A percentile compares a stretch with the other conserved stretches of the same genome.
These are phyloP conservation scores for Fusarium hainanense DNA, from an alignment of 2,329 filamentous ascomycete species.

Conservation along the genomic window DNA sequence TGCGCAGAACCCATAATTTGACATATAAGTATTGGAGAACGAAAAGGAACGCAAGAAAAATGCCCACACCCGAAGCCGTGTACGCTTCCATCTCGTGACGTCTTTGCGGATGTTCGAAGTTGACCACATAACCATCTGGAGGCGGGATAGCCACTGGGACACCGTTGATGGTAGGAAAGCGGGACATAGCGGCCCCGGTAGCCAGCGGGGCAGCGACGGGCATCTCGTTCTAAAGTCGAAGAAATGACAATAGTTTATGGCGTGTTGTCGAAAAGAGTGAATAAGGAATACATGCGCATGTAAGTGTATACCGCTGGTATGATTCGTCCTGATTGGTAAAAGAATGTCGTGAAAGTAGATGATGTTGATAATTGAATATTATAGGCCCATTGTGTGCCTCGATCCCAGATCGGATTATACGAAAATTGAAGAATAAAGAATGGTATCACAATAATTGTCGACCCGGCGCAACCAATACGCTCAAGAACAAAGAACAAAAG, in stretches of 20 bases:
- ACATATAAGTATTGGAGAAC: conserved; percentile 43
- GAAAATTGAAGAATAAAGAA: background rate
- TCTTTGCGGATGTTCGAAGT: conserved; percentile 50
- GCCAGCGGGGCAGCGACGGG: background rate
- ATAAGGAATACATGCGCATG: no score
- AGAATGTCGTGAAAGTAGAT: background rate
- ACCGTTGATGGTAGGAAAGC: conserved; percentile 34
- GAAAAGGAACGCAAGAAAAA: conserved; percentile 37
- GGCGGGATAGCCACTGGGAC: conserved; percentile 37
- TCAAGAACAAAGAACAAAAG: background rate
- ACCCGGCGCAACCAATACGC: background rate
- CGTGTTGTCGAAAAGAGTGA: background rate
- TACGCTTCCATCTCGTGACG: conserved; percentile 39
- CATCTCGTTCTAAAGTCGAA: background rate
- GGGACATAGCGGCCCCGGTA: conserved; percentile 10
- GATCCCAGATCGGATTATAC: conserved; percentile 5
- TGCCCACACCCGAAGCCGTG: conserved; percentile 33
- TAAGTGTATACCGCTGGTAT: background rate
- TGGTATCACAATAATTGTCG: background rate
- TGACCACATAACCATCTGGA: conserved; percentile 48
- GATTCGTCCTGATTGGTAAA: background rate
- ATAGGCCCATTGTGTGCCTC: background rate
- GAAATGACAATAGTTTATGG: background rate
- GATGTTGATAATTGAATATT: background rate
- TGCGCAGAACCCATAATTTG: conserved; percentile 40